These are phyloP conservation scores for Emericellopsis atlantica DNA, from an alignment of 2,329 filamentous ascomycete genomes.

Conservation along the genomic window DNA sequence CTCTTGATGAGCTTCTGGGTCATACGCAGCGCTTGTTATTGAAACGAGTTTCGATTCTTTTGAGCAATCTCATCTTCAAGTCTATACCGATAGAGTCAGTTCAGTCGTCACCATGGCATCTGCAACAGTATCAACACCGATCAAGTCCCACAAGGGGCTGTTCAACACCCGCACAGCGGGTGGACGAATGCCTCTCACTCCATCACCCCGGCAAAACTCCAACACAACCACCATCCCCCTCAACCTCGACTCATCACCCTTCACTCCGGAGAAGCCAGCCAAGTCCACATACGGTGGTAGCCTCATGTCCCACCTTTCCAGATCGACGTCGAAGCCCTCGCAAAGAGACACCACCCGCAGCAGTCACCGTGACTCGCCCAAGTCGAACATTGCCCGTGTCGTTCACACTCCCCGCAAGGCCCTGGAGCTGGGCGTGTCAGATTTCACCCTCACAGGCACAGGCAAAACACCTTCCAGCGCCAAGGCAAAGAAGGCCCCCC, in stretches of 20 bases:
- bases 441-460: slow-evolving; percentile 83
- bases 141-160: slow-evolving; percentile 88
- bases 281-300: slow-evolving; percentile 75
- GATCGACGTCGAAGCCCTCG: slow-evolving; percentile 30
- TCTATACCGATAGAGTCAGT: slow-evolving; percentile 7
- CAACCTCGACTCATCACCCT: slow-evolving; percentile 58
- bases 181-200: slow-evolving; percentile 87
- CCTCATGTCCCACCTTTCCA: slow-evolving; percentile 66
- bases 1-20: neutral
- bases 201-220: slow-evolving; percentile 65
- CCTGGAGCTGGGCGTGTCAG: slow-evolving; percentile 82
- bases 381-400: slow-evolving; percentile 81
- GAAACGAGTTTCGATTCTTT: neutral
- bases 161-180: slow-evolving; percentile 89
- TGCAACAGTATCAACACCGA: slow-evolving; percentile 70
- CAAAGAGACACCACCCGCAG: slow-evolving; percentile 30
- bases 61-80: neutral
- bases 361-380: slow-evolving; percentile 74
- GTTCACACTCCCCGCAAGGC: slow-evolving; percentile 67
- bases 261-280: slow-evolving; percentile 54
- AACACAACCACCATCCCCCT: slow-evolving; percentile 33
- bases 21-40: neutral
- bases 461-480: slow-evolving; percentile 45
- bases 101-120: slow-evolving; percentile 58
- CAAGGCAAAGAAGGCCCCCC: slow-evolving; percentile 41